Conservation (phyloP, 2,329 filamentous ascomycete genomes). For the Pyrenophora graminea region DNA sequence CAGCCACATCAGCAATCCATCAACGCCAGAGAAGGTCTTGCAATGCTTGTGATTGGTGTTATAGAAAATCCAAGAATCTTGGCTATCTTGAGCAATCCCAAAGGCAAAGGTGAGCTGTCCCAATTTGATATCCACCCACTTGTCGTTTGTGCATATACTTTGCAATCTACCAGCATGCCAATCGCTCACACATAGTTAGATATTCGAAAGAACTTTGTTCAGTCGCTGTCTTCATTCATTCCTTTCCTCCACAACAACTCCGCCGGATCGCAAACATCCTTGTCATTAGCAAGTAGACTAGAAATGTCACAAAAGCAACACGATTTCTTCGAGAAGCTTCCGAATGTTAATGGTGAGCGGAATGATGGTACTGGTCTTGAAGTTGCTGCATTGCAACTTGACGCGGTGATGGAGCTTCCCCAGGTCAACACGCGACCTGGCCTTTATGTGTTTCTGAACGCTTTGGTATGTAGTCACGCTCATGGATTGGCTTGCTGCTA, state of each 20-base stretch:
- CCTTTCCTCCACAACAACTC: conserved; percentile 60
- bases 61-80: conserved; percentile 64
- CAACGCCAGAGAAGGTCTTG: conserved; percentile 66
- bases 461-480: conserved; percentile 62
- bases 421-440: conserved; percentile 77
- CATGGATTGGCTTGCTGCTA: conserved; percentile 26
- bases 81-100: conserved; percentile 57
- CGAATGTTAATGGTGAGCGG: conserved; percentile 50
- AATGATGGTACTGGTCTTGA: conserved; percentile 46
- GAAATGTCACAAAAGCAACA: conserved; percentile 48
- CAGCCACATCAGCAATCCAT: conserved; percentile 62
- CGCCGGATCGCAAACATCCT: conserved; percentile 54
- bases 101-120: conserved; percentile 56
- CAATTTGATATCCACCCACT: neutral
- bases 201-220: conserved; percentile 38
- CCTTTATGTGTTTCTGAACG: conserved; percentile 83
- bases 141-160: neutral
- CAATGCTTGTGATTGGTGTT: conserved; percentile 65
- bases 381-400: conserved; percentile 56
- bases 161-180: neutral
- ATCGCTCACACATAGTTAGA: conserved; percentile 23
- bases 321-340: conserved; percentile 50
- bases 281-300: conserved; percentile 50
- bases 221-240: conserved; percentile 41
- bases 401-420: conserved; percentile 67